These are phyloP conservation scores for Clohesyomyces aquaticus DNA, from an alignment of 495 filamentous ascomycete genomes.

Conservation along the genomic window DNA sequence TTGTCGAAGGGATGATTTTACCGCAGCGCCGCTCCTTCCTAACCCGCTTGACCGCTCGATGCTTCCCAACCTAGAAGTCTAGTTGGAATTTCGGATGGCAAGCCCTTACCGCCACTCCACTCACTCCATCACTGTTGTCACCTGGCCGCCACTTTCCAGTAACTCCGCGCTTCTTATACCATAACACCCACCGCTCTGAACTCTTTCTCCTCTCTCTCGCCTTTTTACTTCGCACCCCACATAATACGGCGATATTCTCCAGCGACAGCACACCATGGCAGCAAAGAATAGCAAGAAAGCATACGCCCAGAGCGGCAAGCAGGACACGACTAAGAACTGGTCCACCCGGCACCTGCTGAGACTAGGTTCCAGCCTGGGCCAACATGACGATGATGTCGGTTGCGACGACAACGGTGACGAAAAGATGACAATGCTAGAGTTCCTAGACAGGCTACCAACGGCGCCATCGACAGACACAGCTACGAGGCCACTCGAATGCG, in stretches of 20 bases:
- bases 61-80: too few relatives aligned
- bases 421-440: neutral
- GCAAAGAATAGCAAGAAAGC: constrained; percentile 16
- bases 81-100: too few relatives aligned
- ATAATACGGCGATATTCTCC: constrained; percentile 12
- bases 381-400: too few relatives aligned
- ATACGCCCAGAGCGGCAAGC: constrained; percentile 8
- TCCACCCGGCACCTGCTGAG: constrained; percentile 17
- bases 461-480: constrained; percentile 17
- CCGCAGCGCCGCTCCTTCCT: too few relatives aligned
- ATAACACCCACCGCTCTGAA: neutral
- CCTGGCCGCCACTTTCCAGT: neutral
- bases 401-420: neutral
- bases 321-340: constrained; percentile 20
- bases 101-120: neutral
- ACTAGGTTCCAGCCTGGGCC: constrained; percentile 2
- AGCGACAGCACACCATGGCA: constrained; percentile 22
- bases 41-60: too few relatives aligned
- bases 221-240: constrained; percentile 15
- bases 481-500: neutral
- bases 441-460: constrained; percentile 15
- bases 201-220: constrained; percentile 1
- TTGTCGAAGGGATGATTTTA: too few relatives aligned
- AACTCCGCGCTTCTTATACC: neutral
- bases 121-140: neutral